phyloP scores from a whole-genome alignment of 2,329 filamentous ascomycete genomes.

The Scedosporium apiospermum region DNA sequence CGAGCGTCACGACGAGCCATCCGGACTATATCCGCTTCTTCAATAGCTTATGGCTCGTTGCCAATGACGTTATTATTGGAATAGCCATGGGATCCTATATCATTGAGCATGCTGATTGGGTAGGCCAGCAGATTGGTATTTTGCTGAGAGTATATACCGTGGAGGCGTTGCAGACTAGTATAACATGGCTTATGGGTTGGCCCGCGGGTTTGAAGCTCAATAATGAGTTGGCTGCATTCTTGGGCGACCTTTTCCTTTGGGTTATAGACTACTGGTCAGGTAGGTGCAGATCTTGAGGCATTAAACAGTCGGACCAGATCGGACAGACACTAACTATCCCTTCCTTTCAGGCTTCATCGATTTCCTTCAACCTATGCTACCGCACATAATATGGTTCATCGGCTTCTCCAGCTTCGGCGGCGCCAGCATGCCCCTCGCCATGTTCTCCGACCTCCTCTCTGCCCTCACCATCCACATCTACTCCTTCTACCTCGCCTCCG shows the following conservation, averaged over 20 bases:
- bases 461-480: conserved; percentile 93
- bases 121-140: conserved; percentile 68
- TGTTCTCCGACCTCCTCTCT: conserved; percentile 89
- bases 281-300: conserved; percentile 28
- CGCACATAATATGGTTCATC: conserved; percentile 81
- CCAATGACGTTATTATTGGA: conserved; percentile 97
- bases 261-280: conserved; percentile 97
- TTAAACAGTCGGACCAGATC: not conserved
- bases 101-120: conserved; percentile 83
- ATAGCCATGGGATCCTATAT: conserved; percentile 95
- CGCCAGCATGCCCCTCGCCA: conserved; percentile 90
- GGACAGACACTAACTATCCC: not conserved
- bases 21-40: conserved; percentile 99
- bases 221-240: conserved; percentile 82
- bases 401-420: conserved; percentile 93
- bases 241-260: conserved; percentile 94
- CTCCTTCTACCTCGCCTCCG: conserved; percentile 94
- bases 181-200: conserved; percentile 92
- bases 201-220: conserved; percentile 94
- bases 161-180: conserved; percentile 76
- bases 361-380: conserved; percentile 69
- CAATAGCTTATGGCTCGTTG: conserved; percentile 96
- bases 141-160: conserved; percentile 77
- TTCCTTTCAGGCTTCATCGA: conserved; percentile 57
- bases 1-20: conserved; percentile 88